Percentiles rank a stretch among this genome's conserved stretches.
phyloP scores from a whole-genome alignment of 2,329 filamentous ascomycete species.

The Sporothrix phasma region DNA sequence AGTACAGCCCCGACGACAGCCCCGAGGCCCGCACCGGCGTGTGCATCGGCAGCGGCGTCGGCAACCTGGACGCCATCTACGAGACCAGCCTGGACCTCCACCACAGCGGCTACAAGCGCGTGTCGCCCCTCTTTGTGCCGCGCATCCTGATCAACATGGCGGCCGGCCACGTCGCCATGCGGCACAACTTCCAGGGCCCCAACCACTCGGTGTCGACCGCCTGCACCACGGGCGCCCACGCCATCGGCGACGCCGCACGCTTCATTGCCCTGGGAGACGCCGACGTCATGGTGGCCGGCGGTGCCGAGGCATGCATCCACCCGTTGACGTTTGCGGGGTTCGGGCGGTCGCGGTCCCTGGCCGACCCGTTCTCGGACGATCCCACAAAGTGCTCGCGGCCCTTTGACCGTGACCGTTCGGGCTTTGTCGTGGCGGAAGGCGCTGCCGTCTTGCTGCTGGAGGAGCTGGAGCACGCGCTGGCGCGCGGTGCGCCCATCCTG shows the following conservation, averaged over 20 bases:
- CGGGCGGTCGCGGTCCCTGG: constrained; percentile 73
- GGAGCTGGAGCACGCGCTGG: constrained; percentile 77
- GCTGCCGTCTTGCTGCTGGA: constrained; percentile 82
- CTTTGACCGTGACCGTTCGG: constrained; percentile 69
- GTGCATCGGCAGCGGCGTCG: constrained; percentile 89
- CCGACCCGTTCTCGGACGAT: not conserved
- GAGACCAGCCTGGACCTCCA: constrained; percentile 69
- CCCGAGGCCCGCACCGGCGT: constrained; percentile 74
- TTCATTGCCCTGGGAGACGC: constrained; percentile 89
- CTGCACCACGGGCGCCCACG: constrained; percentile 92
- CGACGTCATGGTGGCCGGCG: constrained; percentile 92
- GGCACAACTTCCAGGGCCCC: constrained; percentile 77
- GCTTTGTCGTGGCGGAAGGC: constrained; percentile 90
- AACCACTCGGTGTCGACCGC: constrained; percentile 91
- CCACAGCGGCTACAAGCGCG: constrained; percentile 74
- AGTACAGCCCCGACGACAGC: constrained; percentile 26
- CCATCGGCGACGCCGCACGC: constrained; percentile 85
- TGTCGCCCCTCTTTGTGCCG: constrained; percentile 88
- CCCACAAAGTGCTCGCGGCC: constrained; percentile 55
- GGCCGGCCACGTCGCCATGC: constrained; percentile 91
- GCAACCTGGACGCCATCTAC: constrained; percentile 86
- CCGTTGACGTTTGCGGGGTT: constrained; percentile 90
- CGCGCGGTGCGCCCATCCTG: constrained; percentile 71
- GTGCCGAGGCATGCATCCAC: constrained; percentile 90
- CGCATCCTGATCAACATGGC: constrained; percentile 90